Conservation (phyloP, 306 rosid genomes). For the Carpinus viminea region DNA sequence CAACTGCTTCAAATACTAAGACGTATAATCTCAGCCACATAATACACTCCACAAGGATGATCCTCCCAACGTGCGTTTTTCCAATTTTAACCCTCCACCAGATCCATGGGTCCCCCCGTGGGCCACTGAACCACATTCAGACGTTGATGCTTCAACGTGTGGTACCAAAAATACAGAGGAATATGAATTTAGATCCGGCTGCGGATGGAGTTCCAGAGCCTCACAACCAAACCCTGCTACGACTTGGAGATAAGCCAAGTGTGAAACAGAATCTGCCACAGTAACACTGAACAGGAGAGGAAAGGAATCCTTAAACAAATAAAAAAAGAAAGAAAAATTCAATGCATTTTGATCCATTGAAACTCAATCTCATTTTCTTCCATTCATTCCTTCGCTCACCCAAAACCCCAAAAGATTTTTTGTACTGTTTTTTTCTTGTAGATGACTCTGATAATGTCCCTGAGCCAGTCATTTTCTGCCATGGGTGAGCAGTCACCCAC, state of each 20-base stretch:
- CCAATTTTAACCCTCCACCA: slow-evolving; percentile 26
- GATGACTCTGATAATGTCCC: slow-evolving; percentile 12
- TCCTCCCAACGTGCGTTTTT: not conserved
- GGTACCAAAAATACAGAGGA: not conserved
- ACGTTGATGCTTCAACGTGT: not conserved
- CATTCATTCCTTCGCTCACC: slow-evolving; percentile 47
- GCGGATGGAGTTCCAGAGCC: not conserved
- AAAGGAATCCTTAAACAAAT: not conserved
- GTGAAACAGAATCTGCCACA: slow-evolving; percentile 59
- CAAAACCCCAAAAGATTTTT: slow-evolving; percentile 10
- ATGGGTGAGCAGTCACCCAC: slow-evolving; percentile 53
- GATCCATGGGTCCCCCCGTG: not conserved
- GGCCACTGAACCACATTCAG: not conserved
- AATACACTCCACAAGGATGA: slow-evolving; percentile 2
- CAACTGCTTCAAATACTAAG: not conserved
- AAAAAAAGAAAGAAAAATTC: not conserved
- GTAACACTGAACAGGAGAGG: not conserved
- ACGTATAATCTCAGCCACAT: slow-evolving; percentile 11
- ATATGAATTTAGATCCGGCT: not conserved
- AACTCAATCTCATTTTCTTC: slow-evolving; percentile 69
- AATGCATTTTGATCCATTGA: slow-evolving; percentile 50
- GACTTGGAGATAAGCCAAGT: slow-evolving; percentile 34
- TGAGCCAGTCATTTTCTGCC: slow-evolving; percentile 55
- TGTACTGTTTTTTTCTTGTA: slow-evolving; percentile 23
- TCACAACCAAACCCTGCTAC: not conserved